Evolutionary conservation across 768 basidiomycete genomes (phyloP).

Genomic region (Trametes meyenii): DNA sequence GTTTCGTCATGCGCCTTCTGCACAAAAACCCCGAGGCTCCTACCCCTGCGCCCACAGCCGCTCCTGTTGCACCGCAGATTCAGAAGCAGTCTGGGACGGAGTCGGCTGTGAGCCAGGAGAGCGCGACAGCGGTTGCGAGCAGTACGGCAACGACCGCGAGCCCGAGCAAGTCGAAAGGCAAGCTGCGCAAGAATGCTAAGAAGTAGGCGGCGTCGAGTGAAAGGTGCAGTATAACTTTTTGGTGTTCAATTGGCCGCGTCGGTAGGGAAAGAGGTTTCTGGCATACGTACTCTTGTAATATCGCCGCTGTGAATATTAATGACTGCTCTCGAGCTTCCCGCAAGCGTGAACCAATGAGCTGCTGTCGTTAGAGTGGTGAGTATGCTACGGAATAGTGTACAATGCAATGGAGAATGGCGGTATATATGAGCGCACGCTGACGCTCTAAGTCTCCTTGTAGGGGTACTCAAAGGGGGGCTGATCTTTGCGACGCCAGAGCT

Average conservation of each 20-base stretch:
- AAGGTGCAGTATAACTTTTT: slow-evolving; percentile 11
- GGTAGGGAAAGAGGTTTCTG: neutral
- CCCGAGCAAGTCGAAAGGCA: slow-evolving; percentile 29
- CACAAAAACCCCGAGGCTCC: slow-evolving; percentile 41
- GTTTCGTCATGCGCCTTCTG: slow-evolving; percentile 65
- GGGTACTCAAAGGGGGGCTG: slow-evolving; percentile 87
- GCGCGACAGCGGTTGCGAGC: slow-evolving; percentile 12
- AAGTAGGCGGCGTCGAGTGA: slow-evolving; percentile 26
- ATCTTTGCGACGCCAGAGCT: slow-evolving; percentile 89
- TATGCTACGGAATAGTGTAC: slow-evolving; percentile 10
- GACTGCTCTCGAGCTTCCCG: neutral
- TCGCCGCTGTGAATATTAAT: neutral
- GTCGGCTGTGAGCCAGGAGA: neutral
- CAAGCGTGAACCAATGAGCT: too few relatives aligned
- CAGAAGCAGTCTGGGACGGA: neutral
- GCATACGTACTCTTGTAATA: slow-evolving; percentile 2
- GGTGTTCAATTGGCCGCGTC: neutral
- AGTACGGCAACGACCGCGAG: slow-evolving; percentile 10
- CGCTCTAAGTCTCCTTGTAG: slow-evolving; percentile 60
- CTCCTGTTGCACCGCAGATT: slow-evolving; percentile 2
- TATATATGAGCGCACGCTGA: neutral
- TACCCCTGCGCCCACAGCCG: neutral
- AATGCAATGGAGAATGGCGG: neutral
- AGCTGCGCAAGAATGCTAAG: slow-evolving; percentile 39
- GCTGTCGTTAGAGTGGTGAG: slow-evolving; percentile 8